A percentile compares a stretch with the other conserved stretches of the same genome.
phyloP scores from a whole-genome alignment of 768 basidiomycete species.

The Trametes meyenii region DNA sequence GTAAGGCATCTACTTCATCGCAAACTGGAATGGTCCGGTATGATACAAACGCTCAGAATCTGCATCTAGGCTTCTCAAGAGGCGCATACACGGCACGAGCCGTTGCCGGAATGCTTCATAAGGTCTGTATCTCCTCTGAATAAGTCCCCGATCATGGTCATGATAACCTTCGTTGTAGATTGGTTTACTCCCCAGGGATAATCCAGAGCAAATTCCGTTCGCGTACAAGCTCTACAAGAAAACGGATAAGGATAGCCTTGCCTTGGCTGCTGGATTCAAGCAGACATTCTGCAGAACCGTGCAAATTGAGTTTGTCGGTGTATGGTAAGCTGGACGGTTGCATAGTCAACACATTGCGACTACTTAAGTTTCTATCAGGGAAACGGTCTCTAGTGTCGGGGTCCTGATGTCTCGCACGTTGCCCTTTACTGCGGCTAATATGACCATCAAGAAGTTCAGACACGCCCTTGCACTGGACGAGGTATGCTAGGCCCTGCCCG shows the following conservation, averaged over 20 bases:
- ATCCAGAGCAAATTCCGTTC: conserved; percentile 69
- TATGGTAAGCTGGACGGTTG: conserved; percentile 51
- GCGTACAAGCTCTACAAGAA: conserved; percentile 74
- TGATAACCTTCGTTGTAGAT: conserved; percentile 44
- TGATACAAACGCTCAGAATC: neutral
- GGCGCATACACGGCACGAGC: conserved; percentile 70
- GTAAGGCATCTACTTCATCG: conserved; percentile 36
- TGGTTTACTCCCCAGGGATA: conserved; percentile 70
- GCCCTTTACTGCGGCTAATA: conserved; percentile 69
- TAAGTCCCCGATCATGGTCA: neutral
- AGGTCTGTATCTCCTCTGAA: conserved; percentile 42
- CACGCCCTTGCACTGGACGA: conserved; percentile 82
- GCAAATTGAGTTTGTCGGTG: conserved; percentile 76
- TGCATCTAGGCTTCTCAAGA: conserved; percentile 68
- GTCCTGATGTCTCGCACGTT: conserved; percentile 58
- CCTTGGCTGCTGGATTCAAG: conserved; percentile 69
- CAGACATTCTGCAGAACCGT: conserved; percentile 69
- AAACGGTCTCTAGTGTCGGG: conserved; percentile 80
- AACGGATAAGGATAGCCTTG: conserved; percentile 46
- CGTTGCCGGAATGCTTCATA: conserved; percentile 73
- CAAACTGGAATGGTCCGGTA: too few species aligned
- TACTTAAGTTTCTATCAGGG: conserved; percentile 44
- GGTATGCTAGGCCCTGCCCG: conserved; percentile 39
- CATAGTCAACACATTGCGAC: neutral
- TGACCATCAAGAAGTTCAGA: conserved; percentile 67